phyloP scores from a whole-genome alignment of 2,329 filamentous ascomycete genomes.

The Endoconidiophora polonica region DNA sequence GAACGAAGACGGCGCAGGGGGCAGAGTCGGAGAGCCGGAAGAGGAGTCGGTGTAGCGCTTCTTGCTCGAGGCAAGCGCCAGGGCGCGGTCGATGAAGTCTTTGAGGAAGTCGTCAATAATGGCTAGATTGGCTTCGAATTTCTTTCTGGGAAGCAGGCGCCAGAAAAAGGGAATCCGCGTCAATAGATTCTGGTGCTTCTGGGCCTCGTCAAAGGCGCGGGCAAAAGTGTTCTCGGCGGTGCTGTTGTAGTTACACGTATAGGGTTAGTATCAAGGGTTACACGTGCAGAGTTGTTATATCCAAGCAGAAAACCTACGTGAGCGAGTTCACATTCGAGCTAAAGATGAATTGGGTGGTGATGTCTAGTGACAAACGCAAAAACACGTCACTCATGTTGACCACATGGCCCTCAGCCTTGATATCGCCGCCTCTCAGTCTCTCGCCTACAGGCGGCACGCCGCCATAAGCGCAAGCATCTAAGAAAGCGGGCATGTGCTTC shows the following conservation, averaged over 20 bases:
- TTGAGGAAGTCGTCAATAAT: conserved; percentile 62
- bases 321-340: conserved; percentile 25
- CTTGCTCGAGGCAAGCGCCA: conserved; percentile 53
- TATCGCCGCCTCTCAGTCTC: conserved; percentile 42
- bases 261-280: not conserved
- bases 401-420: conserved; percentile 28
- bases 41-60: not conserved
- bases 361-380: conserved; percentile 73
- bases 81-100: conserved; percentile 58
- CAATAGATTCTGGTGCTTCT: conserved; percentile 53
- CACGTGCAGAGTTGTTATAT: not conserved
- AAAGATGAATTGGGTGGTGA: conserved; percentile 72
- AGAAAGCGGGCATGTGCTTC: conserved; percentile 38
- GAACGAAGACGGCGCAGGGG: conserved; percentile 28
- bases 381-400: conserved; percentile 62
- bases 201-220: conserved; percentile 66
- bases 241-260: conserved; percentile 18
- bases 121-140: conserved; percentile 47
- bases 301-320: conserved; percentile 6
- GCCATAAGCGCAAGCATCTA: conserved; percentile 3
- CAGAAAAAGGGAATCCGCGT: conserved; percentile 48
- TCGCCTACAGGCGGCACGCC: conserved; percentile 20
- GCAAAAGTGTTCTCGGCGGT: conserved; percentile 52
- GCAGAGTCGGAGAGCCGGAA: conserved; percentile 40
- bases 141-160: conserved; percentile 42